phyloP scores from a whole-genome alignment of 2,329 filamentous ascomycete genomes.

The Aspergillus pseudoterreus region DNA sequence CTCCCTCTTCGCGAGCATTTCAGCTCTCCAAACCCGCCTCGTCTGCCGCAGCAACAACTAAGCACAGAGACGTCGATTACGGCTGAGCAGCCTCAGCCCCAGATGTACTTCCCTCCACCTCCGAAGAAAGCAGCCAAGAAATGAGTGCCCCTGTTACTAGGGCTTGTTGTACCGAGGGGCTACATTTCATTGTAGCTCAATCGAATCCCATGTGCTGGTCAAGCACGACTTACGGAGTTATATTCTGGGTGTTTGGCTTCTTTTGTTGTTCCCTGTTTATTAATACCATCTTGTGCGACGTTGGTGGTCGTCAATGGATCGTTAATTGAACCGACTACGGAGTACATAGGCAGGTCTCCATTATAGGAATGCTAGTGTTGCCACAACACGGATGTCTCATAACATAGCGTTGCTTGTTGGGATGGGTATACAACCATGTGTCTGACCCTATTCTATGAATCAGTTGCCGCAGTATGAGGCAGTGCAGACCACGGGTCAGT shows the following conservation, averaged over 20 bases:
- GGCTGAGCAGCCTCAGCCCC: constrained; percentile 16
- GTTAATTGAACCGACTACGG: background rate
- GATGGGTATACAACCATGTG: no score
- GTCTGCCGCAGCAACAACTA: constrained; percentile 19
- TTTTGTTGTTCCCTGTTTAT: background rate
- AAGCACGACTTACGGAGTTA: background rate
- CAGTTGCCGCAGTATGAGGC: no score
- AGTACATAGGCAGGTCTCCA: no score
- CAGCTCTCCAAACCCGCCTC: constrained; percentile 19
- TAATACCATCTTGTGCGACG: background rate
- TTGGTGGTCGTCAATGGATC: background rate
- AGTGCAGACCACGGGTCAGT: no score
- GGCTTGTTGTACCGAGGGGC: no score
- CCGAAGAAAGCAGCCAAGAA: constrained; percentile 36
- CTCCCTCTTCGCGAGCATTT: constrained; percentile 36
- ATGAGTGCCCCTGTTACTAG: background rate
- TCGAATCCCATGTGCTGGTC: background rate
- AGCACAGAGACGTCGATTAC: constrained; percentile 11
- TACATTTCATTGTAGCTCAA: background rate
- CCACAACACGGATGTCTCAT: no score
- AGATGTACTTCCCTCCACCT: constrained; percentile 44
- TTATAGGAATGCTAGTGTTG: no score
- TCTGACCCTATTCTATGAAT: no score
- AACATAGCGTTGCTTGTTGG: no score
- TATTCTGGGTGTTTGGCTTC: background rate